These are phyloP conservation scores for Sabuloglossum arenarium DNA, from an alignment of 495 filamentous ascomycete genomes.

Conservation along the genomic window DNA sequence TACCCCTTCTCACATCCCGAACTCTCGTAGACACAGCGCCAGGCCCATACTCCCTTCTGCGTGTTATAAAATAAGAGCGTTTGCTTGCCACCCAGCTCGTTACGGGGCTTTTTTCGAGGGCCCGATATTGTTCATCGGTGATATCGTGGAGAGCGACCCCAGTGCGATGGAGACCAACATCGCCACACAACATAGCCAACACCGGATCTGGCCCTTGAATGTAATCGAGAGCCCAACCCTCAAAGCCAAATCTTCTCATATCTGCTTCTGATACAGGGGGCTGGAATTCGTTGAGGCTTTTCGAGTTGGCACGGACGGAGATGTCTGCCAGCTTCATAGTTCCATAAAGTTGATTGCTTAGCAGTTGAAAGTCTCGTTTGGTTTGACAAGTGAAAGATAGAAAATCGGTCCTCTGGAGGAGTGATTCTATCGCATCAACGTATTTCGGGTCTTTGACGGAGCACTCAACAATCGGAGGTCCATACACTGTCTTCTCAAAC, in stretches of 20 bases:
- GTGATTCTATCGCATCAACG: slow-evolving; percentile 51
- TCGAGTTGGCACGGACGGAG: slow-evolving; percentile 35
- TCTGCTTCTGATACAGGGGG: slow-evolving; percentile 33
- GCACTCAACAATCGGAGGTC: slow-evolving; percentile 65
- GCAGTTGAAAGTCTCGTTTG: slow-evolving; percentile 46
- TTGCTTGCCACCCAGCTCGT: slow-evolving; percentile 40
- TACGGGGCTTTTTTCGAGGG: slow-evolving; percentile 30
- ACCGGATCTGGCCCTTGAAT: slow-evolving; percentile 69
- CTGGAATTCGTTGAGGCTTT: slow-evolving; percentile 26
- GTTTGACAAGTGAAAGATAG: slow-evolving; percentile 58
- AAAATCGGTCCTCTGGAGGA: slow-evolving; percentile 41
- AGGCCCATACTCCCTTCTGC: slow-evolving; percentile 55
- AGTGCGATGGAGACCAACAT: slow-evolving; percentile 41
- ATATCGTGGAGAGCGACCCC: slow-evolving; percentile 41
- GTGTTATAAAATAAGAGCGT: slow-evolving; percentile 33
- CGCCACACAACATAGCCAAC: slow-evolving; percentile 63
- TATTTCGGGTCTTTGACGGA: slow-evolving; percentile 57
- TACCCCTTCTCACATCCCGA: slow-evolving; percentile 29
- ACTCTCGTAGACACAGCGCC: slow-evolving; percentile 43
- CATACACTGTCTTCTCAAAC: slow-evolving; percentile 69
- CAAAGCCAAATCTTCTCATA: slow-evolving; percentile 41
- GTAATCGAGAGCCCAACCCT: slow-evolving; percentile 57
- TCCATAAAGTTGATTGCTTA: slow-evolving; percentile 32
- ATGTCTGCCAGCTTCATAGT: slow-evolving; percentile 41
- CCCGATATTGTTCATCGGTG: slow-evolving; percentile 37